Evolutionary conservation across 345 rosid genomes (phyloP).

Genomic region (Schrenkiella parvula): DNA sequence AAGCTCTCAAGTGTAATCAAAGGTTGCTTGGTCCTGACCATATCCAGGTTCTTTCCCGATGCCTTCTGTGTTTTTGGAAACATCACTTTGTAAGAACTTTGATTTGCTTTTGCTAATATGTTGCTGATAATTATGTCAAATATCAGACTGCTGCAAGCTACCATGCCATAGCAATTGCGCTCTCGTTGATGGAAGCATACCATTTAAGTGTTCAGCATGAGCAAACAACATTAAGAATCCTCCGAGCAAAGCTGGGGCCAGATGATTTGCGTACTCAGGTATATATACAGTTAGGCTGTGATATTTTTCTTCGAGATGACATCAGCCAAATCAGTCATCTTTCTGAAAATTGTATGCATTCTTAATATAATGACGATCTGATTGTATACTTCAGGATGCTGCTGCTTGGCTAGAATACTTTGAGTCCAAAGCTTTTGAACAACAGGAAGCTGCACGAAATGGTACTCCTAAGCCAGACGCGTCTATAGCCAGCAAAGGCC

Average conservation of each 20-base stretch:
- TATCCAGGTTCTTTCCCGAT: conserved; percentile 68
- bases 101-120: conserved; percentile 3
- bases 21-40: conserved; percentile 96
- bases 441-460: conserved; percentile 97
- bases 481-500: conserved; percentile 99
- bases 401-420: conserved; percentile 99
- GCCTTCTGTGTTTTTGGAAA: not conserved
- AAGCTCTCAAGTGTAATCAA: conserved; percentile 95
- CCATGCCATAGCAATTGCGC: conserved; percentile 99
- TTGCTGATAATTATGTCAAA: conserved; percentile 7
- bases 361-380: not conserved
- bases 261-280: conserved; percentile 99
- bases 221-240: conserved; percentile 92
- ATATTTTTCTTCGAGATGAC: too few species aligned
- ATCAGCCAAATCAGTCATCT: conserved; percentile 4
- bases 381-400: conserved; percentile 71
- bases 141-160: conserved; percentile 98
- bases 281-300: too few species aligned
- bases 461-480: conserved; percentile 98
- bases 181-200: conserved; percentile 97
- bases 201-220: conserved; percentile 98
- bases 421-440: conserved; percentile 95
- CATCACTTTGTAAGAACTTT: conserved; percentile 1
- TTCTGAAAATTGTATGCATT: not conserved
- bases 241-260: conserved; percentile 90